A percentile compares a stretch with the other conserved stretches of the same genome.
Conservation (phyloP, 176 grass and related monocot genomes). For the Lolium rigidum region DNA sequence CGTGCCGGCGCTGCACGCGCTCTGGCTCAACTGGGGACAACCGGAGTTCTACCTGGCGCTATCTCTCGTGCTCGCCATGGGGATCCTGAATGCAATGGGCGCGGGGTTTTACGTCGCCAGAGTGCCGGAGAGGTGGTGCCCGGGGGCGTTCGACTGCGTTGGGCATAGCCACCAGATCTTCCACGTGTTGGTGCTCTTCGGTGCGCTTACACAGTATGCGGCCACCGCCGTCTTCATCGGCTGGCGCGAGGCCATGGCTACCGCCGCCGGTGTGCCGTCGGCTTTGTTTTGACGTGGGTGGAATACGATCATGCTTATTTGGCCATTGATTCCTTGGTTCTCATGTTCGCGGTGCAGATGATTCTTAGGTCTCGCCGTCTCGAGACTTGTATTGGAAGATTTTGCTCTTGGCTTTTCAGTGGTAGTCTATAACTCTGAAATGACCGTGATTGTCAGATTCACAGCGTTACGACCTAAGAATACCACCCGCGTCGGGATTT, state of each 20-base stretch:
- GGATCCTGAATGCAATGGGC: slow-evolving; percentile 52
- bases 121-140: slow-evolving; percentile 81
- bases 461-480: too few species aligned
- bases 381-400: too few species aligned
- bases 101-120: slow-evolving; percentile 70
- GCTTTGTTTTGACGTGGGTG: slow-evolving; percentile 28
- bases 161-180: slow-evolving; percentile 98
- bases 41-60: slow-evolving; percentile 60
- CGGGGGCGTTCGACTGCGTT: slow-evolving; percentile 68
- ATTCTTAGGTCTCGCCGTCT: slow-evolving; percentile 45
- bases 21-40: slow-evolving; percentile 61
- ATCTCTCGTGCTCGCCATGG: slow-evolving; percentile 72
- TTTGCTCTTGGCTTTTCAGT: too few species aligned
- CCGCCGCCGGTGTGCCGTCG: neutral
- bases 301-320: slow-evolving; percentile 26
- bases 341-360: neutral
- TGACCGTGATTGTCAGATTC: too few species aligned
- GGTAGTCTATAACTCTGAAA: too few species aligned
- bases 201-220: slow-evolving; percentile 73
- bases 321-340: slow-evolving; percentile 22
- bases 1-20: slow-evolving; percentile 73
- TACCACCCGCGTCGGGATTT: too few species aligned
- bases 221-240: slow-evolving; percentile 65
- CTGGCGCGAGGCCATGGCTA: slow-evolving; percentile 63
- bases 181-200: slow-evolving; percentile 76